Evolutionary conservation across 805 yeast species (phyloP).

Genomic region (Teunomyces funiuensis): DNA sequence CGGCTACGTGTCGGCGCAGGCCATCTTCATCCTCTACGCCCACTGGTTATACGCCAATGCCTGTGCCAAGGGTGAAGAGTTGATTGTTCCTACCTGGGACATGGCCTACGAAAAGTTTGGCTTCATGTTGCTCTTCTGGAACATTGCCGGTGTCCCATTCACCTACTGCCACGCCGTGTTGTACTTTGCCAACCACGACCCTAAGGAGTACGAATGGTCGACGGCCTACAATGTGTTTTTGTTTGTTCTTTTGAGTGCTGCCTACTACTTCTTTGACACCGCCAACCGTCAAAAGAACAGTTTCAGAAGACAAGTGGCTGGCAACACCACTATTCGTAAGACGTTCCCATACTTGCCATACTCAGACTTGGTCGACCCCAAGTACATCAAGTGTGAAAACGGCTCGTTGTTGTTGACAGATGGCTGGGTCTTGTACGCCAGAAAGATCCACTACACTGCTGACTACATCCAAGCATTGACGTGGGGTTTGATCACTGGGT

Average conservation of each 20-base stretch:
- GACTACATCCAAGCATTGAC: constrained; percentile 84
- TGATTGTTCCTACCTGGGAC: constrained; percentile 98
- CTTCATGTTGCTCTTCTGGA: constrained; percentile 98
- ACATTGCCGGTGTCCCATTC: constrained; percentile 98
- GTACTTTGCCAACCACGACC: constrained; percentile 79
- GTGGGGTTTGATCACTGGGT: constrained; percentile 93
- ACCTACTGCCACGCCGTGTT: constrained; percentile 94
- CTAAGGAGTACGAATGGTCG: constrained; percentile 78
- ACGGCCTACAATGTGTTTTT: constrained; percentile 56
- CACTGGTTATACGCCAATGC: constrained; percentile 96
- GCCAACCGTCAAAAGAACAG: constrained; percentile 93
- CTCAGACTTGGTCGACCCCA: constrained; percentile 79
- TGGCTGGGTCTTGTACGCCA: constrained; percentile 93
- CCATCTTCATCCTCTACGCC: constrained; percentile 69
- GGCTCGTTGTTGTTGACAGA: constrained; percentile 86
- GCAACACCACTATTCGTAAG: constrained; percentile 73
- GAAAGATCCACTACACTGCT: constrained; percentile 94
- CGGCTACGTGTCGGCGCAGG: constrained; percentile 79
- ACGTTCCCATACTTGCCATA: constrained; percentile 92
- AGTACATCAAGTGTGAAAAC: constrained; percentile 76
- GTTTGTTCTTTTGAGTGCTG: constrained; percentile 55
- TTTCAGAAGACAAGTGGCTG: constrained; percentile 81
- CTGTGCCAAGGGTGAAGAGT: constrained; percentile 95
- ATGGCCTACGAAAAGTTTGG: constrained; percentile 99
- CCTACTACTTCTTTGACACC: constrained; percentile 93